Evolutionary conservation across 106 monocot genomes (phyloP).

Genomic region (Apostasia ramifera): DNA sequence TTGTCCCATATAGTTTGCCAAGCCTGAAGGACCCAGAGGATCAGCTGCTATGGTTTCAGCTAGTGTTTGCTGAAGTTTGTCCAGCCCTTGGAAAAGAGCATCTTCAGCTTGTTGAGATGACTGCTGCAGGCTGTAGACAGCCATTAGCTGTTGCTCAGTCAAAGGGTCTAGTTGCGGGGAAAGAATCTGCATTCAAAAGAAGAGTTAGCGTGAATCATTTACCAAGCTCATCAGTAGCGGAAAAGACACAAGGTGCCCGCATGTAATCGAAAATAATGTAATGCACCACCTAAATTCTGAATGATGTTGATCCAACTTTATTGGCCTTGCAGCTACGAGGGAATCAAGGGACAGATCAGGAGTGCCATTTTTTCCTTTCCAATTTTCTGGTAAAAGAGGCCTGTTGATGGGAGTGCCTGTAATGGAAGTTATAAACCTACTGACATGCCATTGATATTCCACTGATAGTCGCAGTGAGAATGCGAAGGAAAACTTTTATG

Average conservation of each 20-base stretch:
- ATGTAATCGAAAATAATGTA: neutral
- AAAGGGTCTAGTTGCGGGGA: conserved; percentile 57
- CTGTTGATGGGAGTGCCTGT: too few relatives aligned
- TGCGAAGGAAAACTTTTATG: too few relatives aligned
- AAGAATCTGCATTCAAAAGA: conserved; percentile 40
- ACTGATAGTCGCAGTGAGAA: too few relatives aligned
- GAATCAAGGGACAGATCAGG: too few relatives aligned
- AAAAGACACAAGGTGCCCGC: too few relatives aligned
- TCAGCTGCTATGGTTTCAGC: conserved; percentile 46
- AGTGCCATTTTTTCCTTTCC: too few relatives aligned
- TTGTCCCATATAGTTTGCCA: conserved; percentile 54
- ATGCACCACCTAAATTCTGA: neutral
- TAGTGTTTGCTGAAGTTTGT: conserved; percentile 75
- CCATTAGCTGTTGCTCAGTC: conserved; percentile 52
- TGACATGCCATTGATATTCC: too few relatives aligned
- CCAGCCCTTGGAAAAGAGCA: conserved; percentile 78
- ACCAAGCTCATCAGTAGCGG: too few relatives aligned
- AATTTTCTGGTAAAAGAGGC: too few relatives aligned
- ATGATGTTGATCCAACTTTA: neutral
- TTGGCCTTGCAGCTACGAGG: neutral
- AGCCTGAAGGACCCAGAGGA: conserved; percentile 29
- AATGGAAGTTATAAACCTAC: too few relatives aligned
- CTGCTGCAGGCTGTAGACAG: conserved; percentile 44
- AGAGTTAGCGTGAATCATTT: too few relatives aligned
- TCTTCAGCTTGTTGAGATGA: conserved; percentile 84